Base-by-base conservation (phyloP, 306 rosid genomes). In the Sindora glabra region DNA sequence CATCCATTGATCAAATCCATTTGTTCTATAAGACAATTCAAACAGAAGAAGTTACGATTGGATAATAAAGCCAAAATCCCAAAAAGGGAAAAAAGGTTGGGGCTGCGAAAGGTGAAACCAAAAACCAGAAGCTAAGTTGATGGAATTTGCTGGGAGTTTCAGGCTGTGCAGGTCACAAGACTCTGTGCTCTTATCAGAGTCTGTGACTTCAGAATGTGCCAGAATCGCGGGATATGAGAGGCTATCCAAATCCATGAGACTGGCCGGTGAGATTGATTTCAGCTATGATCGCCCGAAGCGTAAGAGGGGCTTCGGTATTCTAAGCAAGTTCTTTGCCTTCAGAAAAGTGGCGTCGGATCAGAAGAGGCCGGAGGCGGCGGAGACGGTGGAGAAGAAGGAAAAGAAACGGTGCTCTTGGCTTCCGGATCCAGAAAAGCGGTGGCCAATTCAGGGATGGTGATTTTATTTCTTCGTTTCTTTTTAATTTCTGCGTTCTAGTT, bases 361-460 rank as follows among this genome's bases (percentile, higher is more conserved):
- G 0, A 55, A 55, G 12, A 55, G n/a, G 5, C 27, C 34, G 6
- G 26, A 25, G 13, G 49, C 0, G 40, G 23, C 10, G 27, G 51
- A 1, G 7, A 24, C n/a, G 57, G 36, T 2, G 5, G 36, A 15
- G 59, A 63, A 56, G 72, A 55, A 52, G 58, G 57, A 59, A 19
- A 77, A 64, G 69, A 76, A 76, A 65, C 74, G 81, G 1, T 77
- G 83, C n/a, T 73, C 85, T 25, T 83, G 89, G 89, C 86, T 83
- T 40, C 86, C 83, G 5, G 79, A 79, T 56, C 83, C 83, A 8
- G n/a, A 68, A 0, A 79, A 3, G 44, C 66, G 86, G 45, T 83
- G 89, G 86, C 89, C 89, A 14, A 69, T 79, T 60, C 89, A 83
- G 57, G 86, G 86, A 3, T 83, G 89, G 83, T 83, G 71, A 83